phyloP scores from a whole-genome alignment of 306 rosid species.

The Hippophae gyantsensis region DNA sequence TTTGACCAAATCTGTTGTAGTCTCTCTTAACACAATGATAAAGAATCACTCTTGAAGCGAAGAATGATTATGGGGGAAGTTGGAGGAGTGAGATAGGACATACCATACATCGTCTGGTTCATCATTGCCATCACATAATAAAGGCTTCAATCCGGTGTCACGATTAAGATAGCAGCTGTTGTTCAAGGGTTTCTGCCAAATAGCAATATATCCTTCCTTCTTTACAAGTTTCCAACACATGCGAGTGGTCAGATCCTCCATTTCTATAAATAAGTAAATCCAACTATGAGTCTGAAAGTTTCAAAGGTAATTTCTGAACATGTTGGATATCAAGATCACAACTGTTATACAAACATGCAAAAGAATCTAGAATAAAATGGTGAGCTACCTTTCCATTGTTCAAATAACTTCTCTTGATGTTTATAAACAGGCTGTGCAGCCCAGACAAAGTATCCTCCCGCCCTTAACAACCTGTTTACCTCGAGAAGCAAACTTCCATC shows the following conservation, averaged over 20 bases:
- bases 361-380: not conserved
- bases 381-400: constrained; percentile 78
- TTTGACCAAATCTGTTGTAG: not conserved
- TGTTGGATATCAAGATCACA: constrained; percentile 10
- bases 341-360: not conserved
- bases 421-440: constrained; percentile 86
- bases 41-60: too few species aligned
- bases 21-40: not conserved
- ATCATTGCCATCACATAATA: constrained; percentile 59
- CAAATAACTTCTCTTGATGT: constrained; percentile 54
- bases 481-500: constrained; percentile 90
- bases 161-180: constrained; percentile 74
- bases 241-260: constrained; percentile 55
- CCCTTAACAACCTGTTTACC: constrained; percentile 75
- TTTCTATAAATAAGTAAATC: constrained; percentile 39
- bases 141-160: constrained; percentile 42
- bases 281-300: constrained; percentile 10
- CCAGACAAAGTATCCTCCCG: constrained; percentile 88
- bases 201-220: constrained; percentile 75
- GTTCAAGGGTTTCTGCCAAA: constrained; percentile 75
- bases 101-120: constrained; percentile 87
- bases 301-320: constrained; percentile 7
- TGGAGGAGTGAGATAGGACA: constrained; percentile 11
- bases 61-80: not conserved
- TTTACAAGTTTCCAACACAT: constrained; percentile 79